Evolutionary conservation across 257 asterid genomes (phyloP).

Genomic region (Echium plantagineum): DNA sequence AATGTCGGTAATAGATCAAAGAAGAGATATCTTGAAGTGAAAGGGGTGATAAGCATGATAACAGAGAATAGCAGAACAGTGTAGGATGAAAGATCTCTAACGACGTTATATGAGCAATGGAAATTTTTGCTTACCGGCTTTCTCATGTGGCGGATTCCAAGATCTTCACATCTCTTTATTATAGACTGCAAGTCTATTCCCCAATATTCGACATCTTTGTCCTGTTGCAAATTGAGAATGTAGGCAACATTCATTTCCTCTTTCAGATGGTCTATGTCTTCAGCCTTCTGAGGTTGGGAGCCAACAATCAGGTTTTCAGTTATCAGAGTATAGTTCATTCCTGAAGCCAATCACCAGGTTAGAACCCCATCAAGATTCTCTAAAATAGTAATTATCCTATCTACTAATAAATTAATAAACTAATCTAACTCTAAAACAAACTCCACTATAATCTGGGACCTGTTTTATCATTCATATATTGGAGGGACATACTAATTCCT

Average conservation of each 20-base stretch:
- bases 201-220: slow-evolving; percentile 72
- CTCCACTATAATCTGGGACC: not conserved
- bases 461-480: too few relatives aligned
- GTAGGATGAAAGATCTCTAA: not conserved
- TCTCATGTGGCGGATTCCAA: slow-evolving; percentile 77
- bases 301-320: slow-evolving; percentile 77
- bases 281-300: slow-evolving; percentile 86
- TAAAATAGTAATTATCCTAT: not conserved
- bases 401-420: not conserved
- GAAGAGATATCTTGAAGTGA: not conserved
- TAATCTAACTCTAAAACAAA: not conserved
- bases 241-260: slow-evolving; percentile 57
- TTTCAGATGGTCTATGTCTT: slow-evolving; percentile 74
- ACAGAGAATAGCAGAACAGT: too few relatives aligned
- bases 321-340: slow-evolving; percentile 87
- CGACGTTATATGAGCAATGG: not conserved
- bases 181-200: slow-evolving; percentile 63
- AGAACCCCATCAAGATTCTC: slow-evolving; percentile 8
- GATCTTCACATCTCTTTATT: slow-evolving; percentile 42
- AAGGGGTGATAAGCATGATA: too few relatives aligned
- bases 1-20: not conserved
- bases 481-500: too few relatives aligned
- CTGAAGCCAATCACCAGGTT: slow-evolving; percentile 30
- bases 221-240: slow-evolving; percentile 89
- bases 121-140: slow-evolving; percentile 72